These are phyloP conservation scores for Protea cynaroides DNA, from an alignment of 164 flowering plant species.

Conservation along the genomic window DNA sequence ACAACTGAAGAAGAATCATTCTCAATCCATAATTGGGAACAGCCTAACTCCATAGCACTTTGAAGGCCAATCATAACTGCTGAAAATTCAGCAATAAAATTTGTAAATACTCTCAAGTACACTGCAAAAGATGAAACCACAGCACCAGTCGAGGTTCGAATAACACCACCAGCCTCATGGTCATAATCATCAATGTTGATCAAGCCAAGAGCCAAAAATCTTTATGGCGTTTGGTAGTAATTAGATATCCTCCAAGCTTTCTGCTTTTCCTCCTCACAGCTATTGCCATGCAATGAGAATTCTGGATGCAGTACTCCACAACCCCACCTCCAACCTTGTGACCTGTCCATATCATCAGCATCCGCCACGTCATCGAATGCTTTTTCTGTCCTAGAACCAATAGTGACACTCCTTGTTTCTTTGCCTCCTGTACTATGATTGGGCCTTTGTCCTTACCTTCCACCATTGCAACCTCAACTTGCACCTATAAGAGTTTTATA, in stretches of 20 bases:
- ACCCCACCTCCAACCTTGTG: constrained; percentile 28
- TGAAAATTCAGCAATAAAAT: too few relatives aligned
- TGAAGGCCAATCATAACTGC: too few relatives aligned
- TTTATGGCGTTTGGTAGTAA: constrained; percentile 67
- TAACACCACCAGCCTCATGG: too few relatives aligned
- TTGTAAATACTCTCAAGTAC: too few relatives aligned
- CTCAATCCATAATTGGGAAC: too few relatives aligned
- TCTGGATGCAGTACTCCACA: constrained; percentile 74
- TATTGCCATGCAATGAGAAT: constrained; percentile 63
- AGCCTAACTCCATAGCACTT: too few relatives aligned
- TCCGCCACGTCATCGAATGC: constrained; percentile 56
- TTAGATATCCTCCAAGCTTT: constrained; percentile 61
- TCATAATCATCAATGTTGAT: neutral
- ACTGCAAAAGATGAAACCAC: too few relatives aligned
- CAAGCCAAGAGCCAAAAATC: constrained; percentile 85
- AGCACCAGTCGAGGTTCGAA: too few relatives aligned
- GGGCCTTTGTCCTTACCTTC: constrained; percentile 78
- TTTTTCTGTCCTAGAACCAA: constrained; percentile 76
- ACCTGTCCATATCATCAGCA: constrained; percentile 63
- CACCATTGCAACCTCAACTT: constrained; percentile 47
- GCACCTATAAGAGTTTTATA: constrained; percentile 29
- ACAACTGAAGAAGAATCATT: too few relatives aligned
- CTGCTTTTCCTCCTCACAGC: constrained; percentile 72
- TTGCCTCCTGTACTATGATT: constrained; percentile 64
- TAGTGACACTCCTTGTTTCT: constrained; percentile 50